Conservation (phyloP, 192 early-diverging fungal species). For the Umbelopsis vinacea region DNA sequence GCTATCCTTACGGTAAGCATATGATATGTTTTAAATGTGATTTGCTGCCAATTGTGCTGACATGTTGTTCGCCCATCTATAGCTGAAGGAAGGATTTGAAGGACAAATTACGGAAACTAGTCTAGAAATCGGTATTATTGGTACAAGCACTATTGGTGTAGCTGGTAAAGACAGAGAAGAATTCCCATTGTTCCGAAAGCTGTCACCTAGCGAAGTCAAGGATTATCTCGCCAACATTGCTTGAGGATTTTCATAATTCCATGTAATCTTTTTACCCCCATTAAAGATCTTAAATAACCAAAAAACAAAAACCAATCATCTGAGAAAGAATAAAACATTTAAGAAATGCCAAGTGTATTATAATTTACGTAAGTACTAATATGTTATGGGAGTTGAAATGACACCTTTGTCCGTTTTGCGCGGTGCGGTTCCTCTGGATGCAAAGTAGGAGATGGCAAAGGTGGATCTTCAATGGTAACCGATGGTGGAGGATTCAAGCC, state of each 20-base stretch:
- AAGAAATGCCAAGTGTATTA: constrained; percentile 4
- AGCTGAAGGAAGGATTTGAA: constrained; percentile 98
- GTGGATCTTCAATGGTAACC: too few species aligned
- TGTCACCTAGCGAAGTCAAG: constrained; percentile 84
- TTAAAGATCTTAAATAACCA: constrained; percentile 8
- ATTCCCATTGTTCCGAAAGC: constrained; percentile 79
- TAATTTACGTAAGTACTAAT: not conserved
- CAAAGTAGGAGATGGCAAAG: not conserved
- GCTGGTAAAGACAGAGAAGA: constrained; percentile 61
- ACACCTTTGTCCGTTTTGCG: constrained; percentile 1
- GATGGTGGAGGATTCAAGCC: not conserved
- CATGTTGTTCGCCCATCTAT: not conserved
- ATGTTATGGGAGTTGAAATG: not conserved
- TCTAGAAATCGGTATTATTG: constrained; percentile 93
- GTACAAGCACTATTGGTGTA: constrained; percentile 54
- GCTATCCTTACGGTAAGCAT: constrained; percentile 85
- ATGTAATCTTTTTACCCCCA: constrained; percentile 10
- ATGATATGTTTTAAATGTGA: not conserved
- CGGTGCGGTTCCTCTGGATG: not conserved
- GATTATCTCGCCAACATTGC: constrained; percentile 98
- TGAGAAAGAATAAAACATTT: constrained; percentile 5
- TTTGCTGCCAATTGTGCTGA: not conserved
- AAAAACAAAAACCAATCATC: not conserved
- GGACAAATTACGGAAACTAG: constrained; percentile 96
- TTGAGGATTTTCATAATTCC: constrained; percentile 40